These are phyloP conservation scores for Fusarium secorum DNA, from an alignment of 2,329 filamentous ascomycete genomes.

Conservation along the genomic window DNA sequence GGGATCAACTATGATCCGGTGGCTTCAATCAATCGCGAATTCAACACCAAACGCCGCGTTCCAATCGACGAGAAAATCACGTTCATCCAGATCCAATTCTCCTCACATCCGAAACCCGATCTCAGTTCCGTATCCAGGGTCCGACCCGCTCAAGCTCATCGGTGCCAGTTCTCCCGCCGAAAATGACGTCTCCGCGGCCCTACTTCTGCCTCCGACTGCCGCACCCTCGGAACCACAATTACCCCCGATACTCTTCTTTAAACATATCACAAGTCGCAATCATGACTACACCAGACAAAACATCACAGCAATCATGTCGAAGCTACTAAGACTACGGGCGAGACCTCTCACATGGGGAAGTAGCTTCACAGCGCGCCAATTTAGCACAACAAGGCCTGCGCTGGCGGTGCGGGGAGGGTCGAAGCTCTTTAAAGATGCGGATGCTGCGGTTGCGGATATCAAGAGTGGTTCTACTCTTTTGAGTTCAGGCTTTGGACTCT, in stretches of 20 bases:
- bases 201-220: slow-evolving; percentile 19
- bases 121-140: background rate
- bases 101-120: background rate
- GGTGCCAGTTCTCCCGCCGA: slow-evolving; percentile 30
- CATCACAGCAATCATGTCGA: slow-evolving; percentile 21
- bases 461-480: slow-evolving; percentile 74
- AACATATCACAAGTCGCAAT: slow-evolving; percentile 27
- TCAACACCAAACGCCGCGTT: background rate
- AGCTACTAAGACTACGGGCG: slow-evolving; percentile 10
- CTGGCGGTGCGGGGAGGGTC: slow-evolving; percentile 42
- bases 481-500: slow-evolving; percentile 84
- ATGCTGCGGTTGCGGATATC: slow-evolving; percentile 74
- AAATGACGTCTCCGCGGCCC: slow-evolving; percentile 27
- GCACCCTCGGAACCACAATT: slow-evolving; percentile 20
- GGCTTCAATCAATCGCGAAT: background rate
- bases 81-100: background rate
- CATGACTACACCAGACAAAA: background rate
- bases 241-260: slow-evolving; percentile 24
- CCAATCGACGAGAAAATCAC: background rate
- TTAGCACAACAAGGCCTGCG: slow-evolving; percentile 29
- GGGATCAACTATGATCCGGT: background rate
- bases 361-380: slow-evolving; percentile 33
- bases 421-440: slow-evolving; percentile 64
- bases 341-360: slow-evolving; percentile 34
- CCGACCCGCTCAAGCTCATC: slow-evolving; percentile 10